Percentiles rank a stretch among this genome's conserved stretches.
Conservation (phyloP, 1,284 basidiomycete genomes). For the Pascua sp. region DNA sequence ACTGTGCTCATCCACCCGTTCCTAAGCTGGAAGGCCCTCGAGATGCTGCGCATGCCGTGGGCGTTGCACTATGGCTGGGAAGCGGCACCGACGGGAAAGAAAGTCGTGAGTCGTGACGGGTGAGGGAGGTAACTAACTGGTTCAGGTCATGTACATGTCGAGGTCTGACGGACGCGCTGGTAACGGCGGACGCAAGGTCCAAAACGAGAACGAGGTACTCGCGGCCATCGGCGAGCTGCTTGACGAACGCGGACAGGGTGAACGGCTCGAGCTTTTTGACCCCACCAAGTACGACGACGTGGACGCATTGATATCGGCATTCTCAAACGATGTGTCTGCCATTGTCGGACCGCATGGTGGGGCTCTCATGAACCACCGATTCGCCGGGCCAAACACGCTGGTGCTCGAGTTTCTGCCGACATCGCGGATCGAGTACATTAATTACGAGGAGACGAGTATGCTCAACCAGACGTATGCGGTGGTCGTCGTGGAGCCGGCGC, state of each 20-base stretch:
- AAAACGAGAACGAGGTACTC: constrained; percentile 3
- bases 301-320: not conserved
- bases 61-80: not conserved
- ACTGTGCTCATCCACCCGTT: constrained; percentile 6
- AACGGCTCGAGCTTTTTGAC: not conserved
- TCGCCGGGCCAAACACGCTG: not conserved
- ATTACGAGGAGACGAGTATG: constrained; percentile 3
- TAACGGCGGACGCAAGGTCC: not conserved
- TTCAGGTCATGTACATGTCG: constrained; percentile 4
- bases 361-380: constrained; percentile 7
- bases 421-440: not conserved
- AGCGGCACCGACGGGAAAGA: too few relatives aligned
- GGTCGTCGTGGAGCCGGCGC: not conserved
- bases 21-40: not conserved
- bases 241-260: not conserved
- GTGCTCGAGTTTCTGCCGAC: constrained; percentile 4
- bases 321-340: constrained; percentile 1
- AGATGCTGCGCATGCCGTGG: constrained; percentile 4
- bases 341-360: constrained; percentile 7
- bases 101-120: too few relatives aligned
- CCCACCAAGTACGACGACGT: not conserved
- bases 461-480: constrained; percentile 40
- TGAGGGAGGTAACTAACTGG: too few relatives aligned
- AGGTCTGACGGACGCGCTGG: not conserved
- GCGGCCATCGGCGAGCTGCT: not conserved